Evolutionary conservation across 2,329 filamentous ascomycete genomes (phyloP), one percentile per base, ranked within the genome.

Genomic region (Penicillium sp.): DNA sequence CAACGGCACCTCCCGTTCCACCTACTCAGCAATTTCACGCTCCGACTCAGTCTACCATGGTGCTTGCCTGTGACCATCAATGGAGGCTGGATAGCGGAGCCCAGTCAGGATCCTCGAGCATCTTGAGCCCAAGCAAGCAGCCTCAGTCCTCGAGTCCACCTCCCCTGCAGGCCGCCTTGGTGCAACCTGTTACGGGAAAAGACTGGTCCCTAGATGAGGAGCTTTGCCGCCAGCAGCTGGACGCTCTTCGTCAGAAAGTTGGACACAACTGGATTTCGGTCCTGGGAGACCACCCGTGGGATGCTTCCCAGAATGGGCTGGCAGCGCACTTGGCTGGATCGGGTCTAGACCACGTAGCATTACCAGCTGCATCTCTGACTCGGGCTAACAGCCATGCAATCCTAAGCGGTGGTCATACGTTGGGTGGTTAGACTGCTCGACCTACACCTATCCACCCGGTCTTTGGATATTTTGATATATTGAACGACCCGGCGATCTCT

Each of bases 221-320:
- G 57, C 72, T 87, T 6, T 97, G 95, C 65, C 81, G 86, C 41
- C 86, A 86, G 62, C 93, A 93, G 65, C 84, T 97, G 39, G 89
- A 95, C 64, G 82, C 86, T 3, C 70, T 96, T 38, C 84, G 89
- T 46, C 84, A 84, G 57, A 87, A 91, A 57, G 83, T 95, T 50
- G 90, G 90, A 20, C 87, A 83, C 54, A 86, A 83, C 25, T 98
- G 94, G 77, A 77, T 98, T 26, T 90, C 83, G 48, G 87, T 86
- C 10, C 73, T 97, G 35, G 85, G 86, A 45, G 90, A 95, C 56
- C 86, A 93, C 62, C 75, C 67, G 21, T 78, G 77, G 72, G 71
- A 75, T 35, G 53, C 50, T 19, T 48, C 60, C 26, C 57, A 60
- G 33, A 59, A 55, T 20, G 55, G 59, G 19, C 47, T 65, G 33